A percentile compares a stretch with the other conserved stretches of the same genome.
Conservation (phyloP, 2,329 filamentous ascomycete species). For the Cytospora piceicola region DNA sequence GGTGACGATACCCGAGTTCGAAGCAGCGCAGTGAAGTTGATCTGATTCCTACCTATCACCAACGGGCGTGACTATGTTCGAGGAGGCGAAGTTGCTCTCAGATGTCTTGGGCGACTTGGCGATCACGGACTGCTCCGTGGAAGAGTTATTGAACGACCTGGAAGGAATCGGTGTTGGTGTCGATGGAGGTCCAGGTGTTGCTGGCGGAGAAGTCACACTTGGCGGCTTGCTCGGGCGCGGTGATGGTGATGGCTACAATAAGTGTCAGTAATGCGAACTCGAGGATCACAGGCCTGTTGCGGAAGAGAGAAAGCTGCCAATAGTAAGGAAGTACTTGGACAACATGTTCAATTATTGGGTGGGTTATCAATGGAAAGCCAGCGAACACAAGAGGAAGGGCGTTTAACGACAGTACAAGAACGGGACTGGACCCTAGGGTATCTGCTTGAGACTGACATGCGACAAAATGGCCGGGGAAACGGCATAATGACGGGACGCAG, state of each 20-base stretch:
- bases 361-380: neutral
- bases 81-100: slow-evolving; percentile 42
- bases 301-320: slow-evolving; percentile 25
- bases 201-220: slow-evolving; percentile 43
- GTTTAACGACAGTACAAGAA: neutral
- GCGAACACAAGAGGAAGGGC: neutral
- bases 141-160: slow-evolving; percentile 43
- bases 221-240: slow-evolving; percentile 39
- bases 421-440: neutral
- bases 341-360: slow-evolving; percentile 27
- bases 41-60: slow-evolving; percentile 45
- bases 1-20: slow-evolving; percentile 46
- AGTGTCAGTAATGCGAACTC: slow-evolving; percentile 2
- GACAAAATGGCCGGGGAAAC: too few relatives aligned
- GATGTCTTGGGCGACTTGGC: slow-evolving; percentile 42
- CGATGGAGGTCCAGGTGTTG: slow-evolving; percentile 44
- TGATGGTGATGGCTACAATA: slow-evolving; percentile 41
- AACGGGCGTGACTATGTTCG: slow-evolving; percentile 36
- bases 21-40: slow-evolving; percentile 43
- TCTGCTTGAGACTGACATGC: too few relatives aligned
- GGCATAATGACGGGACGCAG: too few relatives aligned
- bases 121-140: slow-evolving; percentile 40
- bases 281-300: slow-evolving; percentile 12
- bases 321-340: slow-evolving; percentile 21
- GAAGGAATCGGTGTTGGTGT: slow-evolving; percentile 45